Evolutionary conservation across 2,329 filamentous ascomycete species (phyloP).

Genomic region (Zasmidium citrigriseum): DNA sequence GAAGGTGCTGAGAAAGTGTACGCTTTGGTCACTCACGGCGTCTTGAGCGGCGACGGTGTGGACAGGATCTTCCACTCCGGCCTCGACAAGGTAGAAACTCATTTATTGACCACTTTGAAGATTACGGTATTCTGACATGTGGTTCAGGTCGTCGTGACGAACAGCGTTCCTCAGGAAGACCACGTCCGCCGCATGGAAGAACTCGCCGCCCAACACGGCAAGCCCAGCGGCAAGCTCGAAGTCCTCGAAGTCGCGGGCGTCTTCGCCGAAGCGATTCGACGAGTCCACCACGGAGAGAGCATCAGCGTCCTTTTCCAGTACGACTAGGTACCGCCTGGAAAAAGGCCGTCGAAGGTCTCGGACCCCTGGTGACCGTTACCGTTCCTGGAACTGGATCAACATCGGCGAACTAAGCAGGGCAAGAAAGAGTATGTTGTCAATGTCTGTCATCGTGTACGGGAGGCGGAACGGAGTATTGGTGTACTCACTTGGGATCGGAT

Average conservation of each 20-base stretch:
- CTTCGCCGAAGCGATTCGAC: conserved; percentile 91
- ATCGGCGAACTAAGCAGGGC: too few species aligned
- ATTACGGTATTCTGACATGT: neutral
- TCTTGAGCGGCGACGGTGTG: conserved; percentile 93
- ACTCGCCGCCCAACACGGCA: conserved; percentile 25
- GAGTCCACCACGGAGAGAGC: conserved; percentile 96
- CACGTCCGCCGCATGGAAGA: conserved; percentile 56
- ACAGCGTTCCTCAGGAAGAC: conserved; percentile 87
- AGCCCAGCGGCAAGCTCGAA: conserved; percentile 79
- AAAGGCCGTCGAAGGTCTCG: neutral
- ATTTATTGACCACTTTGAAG: neutral
- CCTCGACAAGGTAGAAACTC: conserved; percentile 77
- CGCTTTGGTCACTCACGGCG: conserved; percentile 90
- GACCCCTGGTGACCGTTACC: too few species aligned
- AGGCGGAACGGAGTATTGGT: too few species aligned
- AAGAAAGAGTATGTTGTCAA: too few species aligned
- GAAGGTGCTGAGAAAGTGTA: conserved; percentile 87
- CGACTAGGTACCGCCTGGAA: conserved; percentile 51
- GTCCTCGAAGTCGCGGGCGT: conserved; percentile 85
- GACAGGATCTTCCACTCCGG: conserved; percentile 90
- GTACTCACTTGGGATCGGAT: too few species aligned
- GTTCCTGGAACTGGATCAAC: too few species aligned
- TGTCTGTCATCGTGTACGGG: too few species aligned
- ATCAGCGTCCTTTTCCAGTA: conserved; percentile 94
- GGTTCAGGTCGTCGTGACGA: conserved; percentile 75